These are phyloP conservation scores for Herpotrichia juniperi DNA, from an alignment of 2,329 filamentous ascomycete species.

Conservation along the genomic window DNA sequence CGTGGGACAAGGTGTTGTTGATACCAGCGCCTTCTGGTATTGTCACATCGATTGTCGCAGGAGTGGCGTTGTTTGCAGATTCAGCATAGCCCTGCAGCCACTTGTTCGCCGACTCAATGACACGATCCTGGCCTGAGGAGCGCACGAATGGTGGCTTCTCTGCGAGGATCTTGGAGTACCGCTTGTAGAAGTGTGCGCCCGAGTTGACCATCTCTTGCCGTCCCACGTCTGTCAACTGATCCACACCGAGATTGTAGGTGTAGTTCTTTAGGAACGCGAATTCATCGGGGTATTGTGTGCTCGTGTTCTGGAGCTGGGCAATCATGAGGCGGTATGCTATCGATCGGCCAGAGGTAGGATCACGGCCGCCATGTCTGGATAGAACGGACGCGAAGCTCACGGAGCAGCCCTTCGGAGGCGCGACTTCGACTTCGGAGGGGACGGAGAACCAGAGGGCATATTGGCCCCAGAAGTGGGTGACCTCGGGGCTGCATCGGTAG, in stretches of 20 bases:
- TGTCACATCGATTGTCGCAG: conserved; percentile 57
- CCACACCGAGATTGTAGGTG: conserved; percentile 71
- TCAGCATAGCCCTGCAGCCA: conserved; percentile 77
- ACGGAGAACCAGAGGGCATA: conserved; percentile 86
- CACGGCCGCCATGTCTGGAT: conserved; percentile 83
- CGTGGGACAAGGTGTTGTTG: conserved; percentile 85
- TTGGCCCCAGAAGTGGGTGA: conserved; percentile 80
- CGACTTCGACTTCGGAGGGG: conserved; percentile 66
- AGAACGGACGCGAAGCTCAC: conserved; percentile 82
- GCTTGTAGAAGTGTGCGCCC: conserved; percentile 75
- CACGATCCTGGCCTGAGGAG: conserved; percentile 71
- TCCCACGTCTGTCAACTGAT: conserved; percentile 73
- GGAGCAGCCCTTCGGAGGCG: conserved; percentile 70
- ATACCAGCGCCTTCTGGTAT: conserved; percentile 69
- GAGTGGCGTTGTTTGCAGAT: conserved; percentile 52
- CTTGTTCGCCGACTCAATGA: conserved; percentile 75
- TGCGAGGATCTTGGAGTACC: conserved; percentile 69
- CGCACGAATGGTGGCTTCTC: conserved; percentile 71
- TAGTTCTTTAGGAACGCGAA: conserved; percentile 76
- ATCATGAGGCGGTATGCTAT: conserved; percentile 68
- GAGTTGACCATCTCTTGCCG: conserved; percentile 74
- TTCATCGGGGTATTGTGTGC: conserved; percentile 62
- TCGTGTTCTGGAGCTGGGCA: conserved; percentile 66
- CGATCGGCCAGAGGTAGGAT: conserved; percentile 75
- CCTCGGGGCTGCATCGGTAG: conserved; percentile 66